These are phyloP conservation scores for Astraeus odoratus DNA, from an alignment of 768 basidiomycete species.

Conservation along the genomic window DNA sequence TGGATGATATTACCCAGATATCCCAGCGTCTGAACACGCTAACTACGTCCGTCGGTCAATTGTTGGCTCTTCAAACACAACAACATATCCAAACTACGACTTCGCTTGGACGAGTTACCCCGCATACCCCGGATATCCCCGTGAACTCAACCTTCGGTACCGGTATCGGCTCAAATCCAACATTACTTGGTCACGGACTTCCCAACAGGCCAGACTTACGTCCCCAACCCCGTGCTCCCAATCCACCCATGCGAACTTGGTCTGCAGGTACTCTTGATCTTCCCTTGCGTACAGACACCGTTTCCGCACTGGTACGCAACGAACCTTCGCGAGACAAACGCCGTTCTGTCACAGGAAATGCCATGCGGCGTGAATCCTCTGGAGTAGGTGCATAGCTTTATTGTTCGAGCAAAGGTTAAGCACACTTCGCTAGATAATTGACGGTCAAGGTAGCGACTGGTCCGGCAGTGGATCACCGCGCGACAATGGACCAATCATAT, in stretches of 20 bases:
- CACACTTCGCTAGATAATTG: constrained; percentile 38
- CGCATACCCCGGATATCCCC: constrained; percentile 39
- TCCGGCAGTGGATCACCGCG: constrained; percentile 43
- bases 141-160: constrained; percentile 33
- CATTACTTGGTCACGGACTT: constrained; percentile 51
- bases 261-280: constrained; percentile 76
- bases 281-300: constrained; percentile 48
- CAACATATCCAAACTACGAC: constrained; percentile 47
- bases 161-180: constrained; percentile 29
- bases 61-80: constrained; percentile 76
- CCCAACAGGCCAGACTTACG: constrained; percentile 63
- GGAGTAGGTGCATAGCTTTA: constrained; percentile 42
- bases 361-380: constrained; percentile 69
- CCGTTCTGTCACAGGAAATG: constrained; percentile 56
- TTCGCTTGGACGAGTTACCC: constrained; percentile 26
- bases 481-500: constrained; percentile 73
- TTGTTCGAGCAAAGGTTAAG: constrained; percentile 10
- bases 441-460: constrained; percentile 52
- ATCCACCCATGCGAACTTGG: constrained; percentile 76
- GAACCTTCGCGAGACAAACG: constrained; percentile 57
- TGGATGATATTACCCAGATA: constrained; percentile 69
- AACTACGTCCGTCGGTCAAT: constrained; percentile 79
- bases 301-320: constrained; percentile 30
- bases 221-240: constrained; percentile 52
- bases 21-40: constrained; percentile 74